phyloP scores from a whole-genome alignment of 257 asterid species.

The Ocimum tenuiflorum region DNA sequence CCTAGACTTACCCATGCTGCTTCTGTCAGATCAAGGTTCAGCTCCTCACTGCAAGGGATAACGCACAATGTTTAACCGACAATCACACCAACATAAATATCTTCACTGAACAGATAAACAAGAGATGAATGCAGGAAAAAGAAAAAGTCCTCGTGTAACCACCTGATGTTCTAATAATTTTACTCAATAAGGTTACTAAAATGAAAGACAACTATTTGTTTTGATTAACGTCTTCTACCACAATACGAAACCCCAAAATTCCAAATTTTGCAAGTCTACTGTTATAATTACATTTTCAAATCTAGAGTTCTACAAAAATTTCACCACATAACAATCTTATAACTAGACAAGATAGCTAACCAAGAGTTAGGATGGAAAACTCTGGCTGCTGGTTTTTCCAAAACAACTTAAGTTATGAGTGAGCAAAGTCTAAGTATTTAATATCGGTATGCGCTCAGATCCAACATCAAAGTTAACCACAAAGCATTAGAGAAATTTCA shows the following conservation, averaged over 20 bases:
- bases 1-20: constrained; percentile 84
- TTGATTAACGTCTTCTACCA: background rate
- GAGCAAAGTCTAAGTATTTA: background rate
- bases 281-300: too few species aligned
- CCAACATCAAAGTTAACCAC: background rate
- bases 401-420: background rate
- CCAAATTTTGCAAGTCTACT: too few species aligned
- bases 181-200: background rate
- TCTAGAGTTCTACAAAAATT: too few species aligned
- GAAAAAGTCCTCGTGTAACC: background rate
- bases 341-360: too few species aligned
- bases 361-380: background rate
- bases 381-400: background rate
- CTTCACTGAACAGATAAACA: background rate
- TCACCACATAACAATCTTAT: too few species aligned
- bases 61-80: constrained; percentile 7
- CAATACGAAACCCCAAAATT: too few species aligned
- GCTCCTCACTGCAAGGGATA: constrained; percentile 77
- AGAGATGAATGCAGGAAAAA: background rate
- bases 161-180: background rate
- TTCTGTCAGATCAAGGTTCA: constrained; percentile 80
- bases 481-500: background rate
- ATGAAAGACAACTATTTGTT: background rate
- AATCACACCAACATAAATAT: background rate
- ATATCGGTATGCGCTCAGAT: background rate